Evolutionary conservation across 257 asterid species (phyloP).

Genomic region (Solanum rostratum): DNA sequence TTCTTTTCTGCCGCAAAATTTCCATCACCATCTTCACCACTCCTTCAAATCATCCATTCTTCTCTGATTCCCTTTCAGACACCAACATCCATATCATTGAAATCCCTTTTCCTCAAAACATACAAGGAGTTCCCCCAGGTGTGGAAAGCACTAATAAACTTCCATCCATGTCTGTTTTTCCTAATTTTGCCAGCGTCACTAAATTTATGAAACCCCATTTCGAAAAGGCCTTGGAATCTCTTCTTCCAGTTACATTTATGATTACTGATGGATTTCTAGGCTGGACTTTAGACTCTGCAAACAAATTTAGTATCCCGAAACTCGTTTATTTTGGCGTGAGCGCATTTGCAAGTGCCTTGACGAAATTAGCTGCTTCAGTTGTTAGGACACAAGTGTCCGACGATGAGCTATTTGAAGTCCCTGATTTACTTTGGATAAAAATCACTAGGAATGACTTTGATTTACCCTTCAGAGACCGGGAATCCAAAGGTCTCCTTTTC

Average conservation of each 20-base stretch:
- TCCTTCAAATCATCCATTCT: too few species aligned
- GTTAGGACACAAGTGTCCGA: slow-evolving; percentile 10
- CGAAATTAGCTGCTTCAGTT: not conserved
- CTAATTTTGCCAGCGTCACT: too few species aligned
- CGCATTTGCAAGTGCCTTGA: slow-evolving; percentile 8
- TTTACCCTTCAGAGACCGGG: slow-evolving; percentile 3
- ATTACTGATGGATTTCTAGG: slow-evolving; percentile 56
- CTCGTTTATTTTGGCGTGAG: slow-evolving; percentile 37
- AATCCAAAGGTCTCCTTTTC: slow-evolving; percentile 22
- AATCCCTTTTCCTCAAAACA: too few species aligned
- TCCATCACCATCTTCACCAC: too few species aligned
- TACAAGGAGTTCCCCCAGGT: too few species aligned
- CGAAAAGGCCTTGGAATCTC: slow-evolving; percentile 11
- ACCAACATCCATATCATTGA: too few species aligned
- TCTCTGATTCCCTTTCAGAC: too few species aligned
- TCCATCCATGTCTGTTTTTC: too few species aligned
- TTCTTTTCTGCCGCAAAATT: too few species aligned
- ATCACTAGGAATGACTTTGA: slow-evolving; percentile 41
- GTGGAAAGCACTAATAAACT: too few species aligned
- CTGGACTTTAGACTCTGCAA: slow-evolving; percentile 54
- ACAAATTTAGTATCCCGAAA: slow-evolving; percentile 32
- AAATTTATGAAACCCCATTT: too few species aligned
- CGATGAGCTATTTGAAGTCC: slow-evolving; percentile 27
- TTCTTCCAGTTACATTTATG: slow-evolving; percentile 21
- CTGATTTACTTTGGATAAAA: slow-evolving; percentile 33